phyloP scores from a whole-genome alignment of 148 eudicot genomes.

The Talinum fruticosum region DNA sequence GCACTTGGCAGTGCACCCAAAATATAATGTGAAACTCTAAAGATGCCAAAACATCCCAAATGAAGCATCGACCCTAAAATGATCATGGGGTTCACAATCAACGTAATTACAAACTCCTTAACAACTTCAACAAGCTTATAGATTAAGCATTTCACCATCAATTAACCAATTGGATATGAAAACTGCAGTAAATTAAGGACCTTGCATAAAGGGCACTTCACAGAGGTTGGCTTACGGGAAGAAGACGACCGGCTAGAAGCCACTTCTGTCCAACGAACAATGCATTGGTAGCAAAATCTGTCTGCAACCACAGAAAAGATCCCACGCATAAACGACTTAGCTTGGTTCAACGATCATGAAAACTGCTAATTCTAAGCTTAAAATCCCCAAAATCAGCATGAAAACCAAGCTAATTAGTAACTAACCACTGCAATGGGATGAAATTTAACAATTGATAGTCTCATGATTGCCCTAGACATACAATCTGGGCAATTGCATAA shows the following conservation, averaged over 20 bases:
- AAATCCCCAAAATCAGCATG: neutral
- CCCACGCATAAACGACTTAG: neutral
- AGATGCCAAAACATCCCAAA: too few species aligned
- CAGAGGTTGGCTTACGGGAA: constrained; percentile 40
- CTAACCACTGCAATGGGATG: neutral
- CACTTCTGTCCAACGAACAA: constrained; percentile 67
- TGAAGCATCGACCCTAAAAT: too few species aligned
- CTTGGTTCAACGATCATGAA: neutral
- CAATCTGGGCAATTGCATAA: neutral
- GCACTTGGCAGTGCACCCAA: neutral
- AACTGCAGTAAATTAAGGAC: constrained; percentile 24
- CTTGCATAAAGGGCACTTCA: constrained; percentile 91
- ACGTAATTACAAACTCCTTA: neutral
- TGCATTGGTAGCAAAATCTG: constrained; percentile 73
- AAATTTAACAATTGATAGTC: neutral
- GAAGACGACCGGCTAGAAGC: constrained; percentile 43
- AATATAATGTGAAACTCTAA: neutral
- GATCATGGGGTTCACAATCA: neutral
- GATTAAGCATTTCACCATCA: neutral
- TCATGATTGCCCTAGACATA: neutral
- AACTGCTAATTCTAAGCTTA: neutral
- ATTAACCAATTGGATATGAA: neutral
- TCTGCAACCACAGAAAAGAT: constrained; percentile 41
- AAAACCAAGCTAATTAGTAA: neutral
- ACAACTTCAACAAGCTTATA: neutral